These are phyloP conservation scores for Fusarium sp. DNA, from an alignment of 2,329 filamentous ascomycete genomes.

Conservation along the genomic window DNA sequence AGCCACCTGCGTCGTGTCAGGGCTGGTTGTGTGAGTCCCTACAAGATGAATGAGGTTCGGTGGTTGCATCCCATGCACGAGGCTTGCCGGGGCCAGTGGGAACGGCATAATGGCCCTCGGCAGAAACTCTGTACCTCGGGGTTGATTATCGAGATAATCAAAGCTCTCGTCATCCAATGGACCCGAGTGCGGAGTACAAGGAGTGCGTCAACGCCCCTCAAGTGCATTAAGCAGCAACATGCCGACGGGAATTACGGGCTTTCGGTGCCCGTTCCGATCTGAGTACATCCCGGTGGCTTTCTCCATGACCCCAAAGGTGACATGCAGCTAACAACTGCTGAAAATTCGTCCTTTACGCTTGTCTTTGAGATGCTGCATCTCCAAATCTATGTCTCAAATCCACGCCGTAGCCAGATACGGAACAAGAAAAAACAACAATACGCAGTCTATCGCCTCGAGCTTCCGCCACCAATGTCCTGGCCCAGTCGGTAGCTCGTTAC, in stretches of 20 bases:
- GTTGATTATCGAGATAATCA: conserved; percentile 34
- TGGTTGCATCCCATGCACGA: conserved; percentile 11
- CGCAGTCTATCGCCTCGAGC: conserved; percentile 57
- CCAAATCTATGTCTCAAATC: conserved; percentile 34
- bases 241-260: background rate
- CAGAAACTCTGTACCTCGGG: background rate
- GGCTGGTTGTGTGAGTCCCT: background rate
- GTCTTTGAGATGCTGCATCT: conserved; percentile 4
- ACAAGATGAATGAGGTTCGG: conserved; percentile 1
- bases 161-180: background rate
- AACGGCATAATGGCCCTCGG: background rate
- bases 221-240: background rate
- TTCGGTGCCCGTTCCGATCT: conserved; percentile 1
- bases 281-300: background rate
- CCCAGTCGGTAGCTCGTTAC: conserved; percentile 92
- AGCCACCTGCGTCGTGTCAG: background rate
- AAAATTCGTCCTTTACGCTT: conserved; percentile 26
- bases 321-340: conserved; percentile 9
- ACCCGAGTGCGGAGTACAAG: background rate
- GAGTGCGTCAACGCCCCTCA: background rate
- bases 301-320: background rate
- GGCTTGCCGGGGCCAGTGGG: background rate
- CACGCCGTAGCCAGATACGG: conserved; percentile 13
- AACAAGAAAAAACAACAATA: conserved; percentile 7
- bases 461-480: conserved; percentile 82